Percentiles rank a stretch among this genome's conserved stretches.
Conservation (phyloP, 306 rosid species). For the Chamaecrista fasciculata region DNA sequence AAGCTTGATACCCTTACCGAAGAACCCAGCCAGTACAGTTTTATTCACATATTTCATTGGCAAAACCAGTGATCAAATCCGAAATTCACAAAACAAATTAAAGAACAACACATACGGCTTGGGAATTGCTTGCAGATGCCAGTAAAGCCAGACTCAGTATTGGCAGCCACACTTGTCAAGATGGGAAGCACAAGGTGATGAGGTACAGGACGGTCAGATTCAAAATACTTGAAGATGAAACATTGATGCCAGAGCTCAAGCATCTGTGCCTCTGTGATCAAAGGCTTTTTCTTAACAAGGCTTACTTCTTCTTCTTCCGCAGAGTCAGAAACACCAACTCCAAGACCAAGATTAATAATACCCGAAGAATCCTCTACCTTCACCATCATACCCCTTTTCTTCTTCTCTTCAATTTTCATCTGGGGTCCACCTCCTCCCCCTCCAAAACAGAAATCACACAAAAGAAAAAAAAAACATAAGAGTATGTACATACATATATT, state of each 20-base stretch:
- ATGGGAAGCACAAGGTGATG: constrained; percentile 45
- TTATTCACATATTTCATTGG: too few relatives aligned
- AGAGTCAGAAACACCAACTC: constrained; percentile 35
- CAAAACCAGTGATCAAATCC: background rate
- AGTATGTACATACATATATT: background rate
- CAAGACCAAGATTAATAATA: constrained; percentile 37
- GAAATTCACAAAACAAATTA: background rate
- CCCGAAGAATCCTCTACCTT: constrained; percentile 33
- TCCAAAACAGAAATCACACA: constrained; percentile 14
- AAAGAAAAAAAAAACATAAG: background rate
- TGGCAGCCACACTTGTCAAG: constrained; percentile 36
- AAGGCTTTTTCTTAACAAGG: constrained; percentile 17
- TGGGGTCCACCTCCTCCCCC: constrained; percentile 36
- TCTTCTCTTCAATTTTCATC: constrained; percentile 31
- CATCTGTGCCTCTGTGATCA: constrained; percentile 54
- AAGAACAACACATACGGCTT: constrained; percentile 45
- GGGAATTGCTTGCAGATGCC: constrained; percentile 36
- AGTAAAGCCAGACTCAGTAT: constrained; percentile 19
- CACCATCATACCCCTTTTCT: constrained; percentile 11
- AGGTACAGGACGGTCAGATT: constrained; percentile 51
- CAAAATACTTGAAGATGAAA: constrained; percentile 55
- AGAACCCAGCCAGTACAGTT: constrained; percentile 30
- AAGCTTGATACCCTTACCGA: background rate
- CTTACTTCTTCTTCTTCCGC: constrained; percentile 1
- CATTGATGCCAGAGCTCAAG: constrained; percentile 63